Base-by-base conservation (phyloP, 2,329 filamentous ascomycete species). In the Cryphonectria carpinicola region DNA sequence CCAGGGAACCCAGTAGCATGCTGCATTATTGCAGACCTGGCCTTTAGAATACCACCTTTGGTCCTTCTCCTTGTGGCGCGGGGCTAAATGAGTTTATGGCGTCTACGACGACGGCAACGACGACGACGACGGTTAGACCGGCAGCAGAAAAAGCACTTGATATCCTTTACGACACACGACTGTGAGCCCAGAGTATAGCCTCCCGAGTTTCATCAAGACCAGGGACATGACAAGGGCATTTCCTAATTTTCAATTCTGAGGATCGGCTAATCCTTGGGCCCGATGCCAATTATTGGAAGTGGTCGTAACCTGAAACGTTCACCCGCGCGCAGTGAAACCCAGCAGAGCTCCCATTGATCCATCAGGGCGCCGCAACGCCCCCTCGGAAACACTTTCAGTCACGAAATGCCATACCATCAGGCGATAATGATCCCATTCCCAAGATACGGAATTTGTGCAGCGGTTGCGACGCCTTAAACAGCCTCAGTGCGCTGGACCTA, bases 401-500 rank as follows among this genome's bases (percentile, higher is more conserved):
- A 32, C 41, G 17, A 17, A 65, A 35, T 65, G 63, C 43, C 63
- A 32, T 65, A 11, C n/a, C n/a, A 65, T 65, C 63, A 65, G 63
- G 28, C 43, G 41, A 65, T 65, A 11, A 49, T 65, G 63, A 65
- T 14, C 43, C 63, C 41, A 65, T 35, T 25, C 43, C 25, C 39
- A 32, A 13, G 39, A 4, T 32, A 10, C 13, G 39, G 14, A 17
- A 35, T 49, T 49, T 14, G 19, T 4, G 22, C 37, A 46, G 14
- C 3, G 37, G 19, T 17, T 46, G n/a, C 39, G 25, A 32, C 37
- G 11, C 61, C 25, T 13, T 19, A 43, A 19, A 17, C 11, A 22
- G n/a, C 61, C 14, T 17, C 61, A 46, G 14, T 25, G 5, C 25
- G 28, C 63, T 2, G 41, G 25, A 32, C 14, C 17, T 65, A 65